Evolutionary conservation across 73 alveolate genomes (phyloP).

Genomic region (Halteria grandinella): DNA sequence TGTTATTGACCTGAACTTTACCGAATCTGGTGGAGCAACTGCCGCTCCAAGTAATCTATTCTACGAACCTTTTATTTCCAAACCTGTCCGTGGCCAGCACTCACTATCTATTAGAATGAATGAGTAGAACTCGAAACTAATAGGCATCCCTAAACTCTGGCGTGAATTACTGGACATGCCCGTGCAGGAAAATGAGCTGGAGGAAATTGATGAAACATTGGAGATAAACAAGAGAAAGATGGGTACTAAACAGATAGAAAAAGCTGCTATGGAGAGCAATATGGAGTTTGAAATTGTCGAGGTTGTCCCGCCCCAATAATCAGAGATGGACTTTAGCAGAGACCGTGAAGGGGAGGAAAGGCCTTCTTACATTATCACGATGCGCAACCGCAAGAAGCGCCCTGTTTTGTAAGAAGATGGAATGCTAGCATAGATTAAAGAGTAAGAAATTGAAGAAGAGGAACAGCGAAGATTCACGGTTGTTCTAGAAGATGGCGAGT

Average conservation of each 20-base stretch:
- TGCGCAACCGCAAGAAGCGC: no score
- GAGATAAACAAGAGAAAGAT: constrained; percentile 2
- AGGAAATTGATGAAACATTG: neutral
- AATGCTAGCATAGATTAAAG: neutral
- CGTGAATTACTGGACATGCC: constrained; percentile 2
- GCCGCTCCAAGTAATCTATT: neutral
- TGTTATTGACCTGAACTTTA: no score
- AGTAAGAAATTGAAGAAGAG: neutral
- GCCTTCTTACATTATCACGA: no score
- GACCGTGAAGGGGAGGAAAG: neutral
- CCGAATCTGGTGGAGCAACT: neutral
- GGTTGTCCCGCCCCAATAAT: neutral
- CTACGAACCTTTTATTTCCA: neutral
- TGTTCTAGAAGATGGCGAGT: neutral
- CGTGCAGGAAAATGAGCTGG: neutral
- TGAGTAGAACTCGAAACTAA: neutral
- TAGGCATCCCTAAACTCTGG: constrained; percentile 37
- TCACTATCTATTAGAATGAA: neutral
- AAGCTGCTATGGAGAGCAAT: neutral
- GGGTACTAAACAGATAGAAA: neutral
- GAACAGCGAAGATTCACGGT: neutral
- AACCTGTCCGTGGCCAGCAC: neutral
- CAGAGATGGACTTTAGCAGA: neutral
- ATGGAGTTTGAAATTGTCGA: neutral
- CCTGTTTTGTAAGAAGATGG: neutral